Base-by-base conservation (phyloP, 305 asterid genomes). In the Plantago lanceolata region DNA sequence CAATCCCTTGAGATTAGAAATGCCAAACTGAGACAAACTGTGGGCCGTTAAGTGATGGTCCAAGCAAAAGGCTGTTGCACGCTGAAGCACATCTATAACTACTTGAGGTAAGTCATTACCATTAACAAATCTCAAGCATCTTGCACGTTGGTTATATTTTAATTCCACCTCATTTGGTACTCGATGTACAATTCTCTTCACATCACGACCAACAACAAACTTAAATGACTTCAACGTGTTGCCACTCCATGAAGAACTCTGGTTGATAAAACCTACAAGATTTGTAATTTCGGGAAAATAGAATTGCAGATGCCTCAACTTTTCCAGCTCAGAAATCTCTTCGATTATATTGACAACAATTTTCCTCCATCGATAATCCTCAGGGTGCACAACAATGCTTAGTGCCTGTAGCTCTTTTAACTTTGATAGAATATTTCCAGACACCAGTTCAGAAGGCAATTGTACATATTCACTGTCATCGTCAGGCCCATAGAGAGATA, bases 401-500 rank as follows among this genome's bases (percentile, higher is more conserved):
- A 74, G 62, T 12, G 68, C 43, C 52, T 19, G 24, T 9, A 69
- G 35, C 4, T 12, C 33, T 31, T 61, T 15, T 48, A 74, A 71
- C 59, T 65, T 14, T 19, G 79, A 62, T 45, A 74, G 14, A 9
- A 69, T n/a, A 17, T 12, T 19, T 0, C 35, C 65, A 65, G 69
- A 65, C 24, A 69, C 47, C 44, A 69, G 51, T 17, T 45, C 29
- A 17, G 52, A 45, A 9, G 75, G 72, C 26, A 69, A 45, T 57
- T 56, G 52, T 15, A 18, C 58, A 19, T 56, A 70, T 11, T 68
- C 75, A 55, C 75, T 50, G 47, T 33, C 68, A 64, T 68, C 71
- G 28, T 68, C 71, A 35, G 78, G 71, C 44, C 74, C 74, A 48
- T 68, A 68, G 56, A 73, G 60, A 0, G 78, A 73, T 11, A 73